Percentiles rank a stretch among this genome's conserved stretches.
phyloP scores from a whole-genome alignment of 1,284 basidiomycete species.

The Ustilago vetiveriae region DNA sequence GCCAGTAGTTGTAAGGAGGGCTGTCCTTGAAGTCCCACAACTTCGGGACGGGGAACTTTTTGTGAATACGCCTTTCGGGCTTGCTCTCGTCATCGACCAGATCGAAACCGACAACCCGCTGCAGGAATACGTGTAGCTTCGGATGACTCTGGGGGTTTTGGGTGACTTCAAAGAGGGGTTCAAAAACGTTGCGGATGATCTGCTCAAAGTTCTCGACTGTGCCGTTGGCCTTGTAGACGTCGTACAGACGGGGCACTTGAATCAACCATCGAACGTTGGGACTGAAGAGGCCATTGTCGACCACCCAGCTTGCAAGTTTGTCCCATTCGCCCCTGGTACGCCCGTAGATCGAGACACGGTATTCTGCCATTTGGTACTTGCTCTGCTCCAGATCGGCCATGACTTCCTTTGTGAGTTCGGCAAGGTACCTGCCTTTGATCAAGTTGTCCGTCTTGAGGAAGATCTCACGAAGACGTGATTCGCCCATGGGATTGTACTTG shows the following conservation, averaged over 20 bases:
- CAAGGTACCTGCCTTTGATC: conserved; percentile 81
- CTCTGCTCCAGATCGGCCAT: conserved; percentile 96
- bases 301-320: conserved; percentile 95
- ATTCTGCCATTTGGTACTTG: conserved; percentile 92
- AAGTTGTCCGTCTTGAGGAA: conserved; percentile 97
- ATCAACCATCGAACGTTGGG: conserved; percentile 99
- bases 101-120: conserved; percentile 95
- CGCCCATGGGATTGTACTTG: conserved; percentile 91
- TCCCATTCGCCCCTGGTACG: conserved; percentile 85
- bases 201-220: conserved; percentile 89
- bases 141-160: conserved; percentile 88
- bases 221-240: conserved; percentile 91
- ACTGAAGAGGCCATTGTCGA: conserved; percentile 90
- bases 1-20: conserved; percentile 90
- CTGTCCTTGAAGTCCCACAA: conserved; percentile 89
- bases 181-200: conserved; percentile 87
- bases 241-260: conserved; percentile 93
- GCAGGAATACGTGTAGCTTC: conserved; percentile 92
- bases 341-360: conserved; percentile 96
- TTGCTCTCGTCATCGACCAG: conserved; percentile 98
- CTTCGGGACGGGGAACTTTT: conserved; percentile 92
- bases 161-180: conserved; percentile 94
- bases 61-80: conserved; percentile 86
- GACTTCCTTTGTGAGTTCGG: conserved; percentile 92
- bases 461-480: conserved; percentile 92